Conservation (phyloP, 2,329 filamentous ascomycete genomes). For the Hysterium pulicare region DNA sequence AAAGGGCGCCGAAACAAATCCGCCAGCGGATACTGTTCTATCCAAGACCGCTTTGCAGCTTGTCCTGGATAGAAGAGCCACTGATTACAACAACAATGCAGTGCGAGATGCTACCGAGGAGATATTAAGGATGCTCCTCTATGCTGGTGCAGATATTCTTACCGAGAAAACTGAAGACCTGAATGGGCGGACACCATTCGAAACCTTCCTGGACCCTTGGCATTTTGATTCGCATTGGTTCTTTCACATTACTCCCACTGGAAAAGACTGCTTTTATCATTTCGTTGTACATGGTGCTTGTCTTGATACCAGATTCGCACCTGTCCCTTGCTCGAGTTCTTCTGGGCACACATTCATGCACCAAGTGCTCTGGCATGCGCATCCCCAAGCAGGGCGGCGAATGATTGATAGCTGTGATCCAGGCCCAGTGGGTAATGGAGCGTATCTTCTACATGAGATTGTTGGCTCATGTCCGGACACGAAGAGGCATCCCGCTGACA, state of each 20-base stretch:
- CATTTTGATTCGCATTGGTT: constrained; percentile 22
- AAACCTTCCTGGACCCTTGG: constrained; percentile 29
- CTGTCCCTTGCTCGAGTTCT: constrained; percentile 20
- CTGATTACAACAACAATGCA: constrained; percentile 14
- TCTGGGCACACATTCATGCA: constrained; percentile 24
- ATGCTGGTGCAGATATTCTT: constrained; percentile 28
- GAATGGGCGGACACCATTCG: constrained; percentile 15
- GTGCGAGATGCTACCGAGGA: constrained; percentile 19
- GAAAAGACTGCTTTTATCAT: constrained; percentile 23
- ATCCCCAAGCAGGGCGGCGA: constrained; percentile 20
- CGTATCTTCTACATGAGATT: constrained; percentile 25
- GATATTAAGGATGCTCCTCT: constrained; percentile 26
- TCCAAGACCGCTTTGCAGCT: constrained; percentile 24
- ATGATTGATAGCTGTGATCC: constrained; percentile 20
- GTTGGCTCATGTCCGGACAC: constrained; percentile 27
- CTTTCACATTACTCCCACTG: constrained; percentile 14
- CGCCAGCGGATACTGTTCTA: constrained; percentile 7
- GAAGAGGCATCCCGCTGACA: constrained; percentile 28
- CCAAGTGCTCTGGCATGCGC: constrained; percentile 32
- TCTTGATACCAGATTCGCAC: constrained; percentile 17
- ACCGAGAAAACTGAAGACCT: constrained; percentile 12
- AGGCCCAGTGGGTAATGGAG: constrained; percentile 12
- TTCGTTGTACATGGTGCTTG: constrained; percentile 26
- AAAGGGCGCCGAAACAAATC: constrained; percentile 25
- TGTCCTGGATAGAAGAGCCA: constrained; percentile 20